Evolutionary conservation across 495 filamentous ascomycete species (phyloP).

Genomic region (Aspergillus avenaceus): DNA sequence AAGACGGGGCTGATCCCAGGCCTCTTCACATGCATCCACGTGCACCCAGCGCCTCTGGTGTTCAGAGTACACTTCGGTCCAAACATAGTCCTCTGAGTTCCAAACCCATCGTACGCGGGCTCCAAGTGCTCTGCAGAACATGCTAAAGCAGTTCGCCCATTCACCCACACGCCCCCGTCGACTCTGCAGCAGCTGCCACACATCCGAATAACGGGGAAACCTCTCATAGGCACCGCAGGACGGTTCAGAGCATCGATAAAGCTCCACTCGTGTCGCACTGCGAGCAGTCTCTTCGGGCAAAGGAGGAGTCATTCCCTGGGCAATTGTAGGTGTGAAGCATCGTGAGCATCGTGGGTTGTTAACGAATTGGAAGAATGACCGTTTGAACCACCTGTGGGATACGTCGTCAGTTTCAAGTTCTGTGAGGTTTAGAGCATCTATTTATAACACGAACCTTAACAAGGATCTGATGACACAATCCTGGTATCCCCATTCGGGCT

Average conservation of each 20-base stretch:
- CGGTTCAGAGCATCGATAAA: conserved; percentile 74
- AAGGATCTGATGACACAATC: conserved; percentile 93
- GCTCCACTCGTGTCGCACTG: conserved; percentile 80
- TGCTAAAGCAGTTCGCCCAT: conserved; percentile 98
- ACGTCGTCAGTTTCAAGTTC: conserved; percentile 15
- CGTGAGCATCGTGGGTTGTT: conserved; percentile 85
- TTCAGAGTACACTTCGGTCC: conserved; percentile 96
- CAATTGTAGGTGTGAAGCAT: conserved; percentile 79
- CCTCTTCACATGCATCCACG: conserved; percentile 90
- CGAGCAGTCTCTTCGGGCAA: conserved; percentile 83
- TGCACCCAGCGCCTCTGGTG: conserved; percentile 95
- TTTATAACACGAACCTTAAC: conserved; percentile 52
- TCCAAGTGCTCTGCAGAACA: conserved; percentile 92
- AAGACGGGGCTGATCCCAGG: conserved; percentile 90
- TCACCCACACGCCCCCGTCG: conserved; percentile 83
- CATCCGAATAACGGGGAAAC: conserved; percentile 93
- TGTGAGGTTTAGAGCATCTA: too few species aligned
- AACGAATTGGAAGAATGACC: conserved; percentile 92
- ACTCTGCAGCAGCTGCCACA: conserved; percentile 87
- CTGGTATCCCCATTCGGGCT: conserved; percentile 95
- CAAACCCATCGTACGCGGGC: conserved; percentile 95
- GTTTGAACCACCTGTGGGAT: conserved; percentile 81
- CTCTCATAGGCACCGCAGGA: conserved; percentile 75
- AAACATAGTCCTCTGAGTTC: conserved; percentile 96
- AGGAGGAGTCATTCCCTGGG: conserved; percentile 75